Base-by-base conservation (phyloP, 2,329 filamentous ascomycete genomes). In the Trichoderma semiorbis region DNA sequence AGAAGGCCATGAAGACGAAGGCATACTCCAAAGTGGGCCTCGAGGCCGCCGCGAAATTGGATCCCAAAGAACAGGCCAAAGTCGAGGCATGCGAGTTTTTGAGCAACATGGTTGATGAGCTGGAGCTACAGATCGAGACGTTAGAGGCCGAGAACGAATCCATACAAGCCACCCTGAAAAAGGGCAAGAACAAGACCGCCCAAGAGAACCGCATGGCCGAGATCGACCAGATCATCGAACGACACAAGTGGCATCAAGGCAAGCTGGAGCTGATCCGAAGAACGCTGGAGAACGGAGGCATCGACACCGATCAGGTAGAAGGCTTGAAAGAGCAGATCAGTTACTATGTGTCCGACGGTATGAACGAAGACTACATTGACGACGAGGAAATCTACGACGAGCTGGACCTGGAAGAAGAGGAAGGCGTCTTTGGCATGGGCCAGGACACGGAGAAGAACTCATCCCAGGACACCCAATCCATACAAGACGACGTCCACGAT, bases 1-100 rank as follows among this genome's bases (percentile, higher is more conserved):
- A 99, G 83, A 99, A 99, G 86, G 96, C 97, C 79, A 98, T 99
- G 96, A 99, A 99, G 87, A 99, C 96, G 71, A 99, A 99, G 83
- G 96, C 96, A 73, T 99, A 97, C 84, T 98, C 96, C 74, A 98
- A 99, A 86, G 96, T 98, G 83, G 96, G 96, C 58, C 85, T 99
- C 75, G 96, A 93, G 74, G 93, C 95, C 67, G 94, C 94, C 30
- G 91, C 94, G 65, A 97, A 97, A 83, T 88, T 98, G 75, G 96
- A 99, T 84, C 96, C 96, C n/a, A 97, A 95, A 81, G 96, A 98
- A 82, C 94, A 97, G 81, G 95, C 97, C 80, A 97, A 97, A 84
- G 86, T 93, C 74, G 95, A 98, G 78, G 88, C 93, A 34, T 90
- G 91, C 84, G 92, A 97, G 71, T 98, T 98, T 83, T 85, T 99